phyloP scores from a whole-genome alignment of 78 protist genomes.

The Pirum gemmata region DNA sequence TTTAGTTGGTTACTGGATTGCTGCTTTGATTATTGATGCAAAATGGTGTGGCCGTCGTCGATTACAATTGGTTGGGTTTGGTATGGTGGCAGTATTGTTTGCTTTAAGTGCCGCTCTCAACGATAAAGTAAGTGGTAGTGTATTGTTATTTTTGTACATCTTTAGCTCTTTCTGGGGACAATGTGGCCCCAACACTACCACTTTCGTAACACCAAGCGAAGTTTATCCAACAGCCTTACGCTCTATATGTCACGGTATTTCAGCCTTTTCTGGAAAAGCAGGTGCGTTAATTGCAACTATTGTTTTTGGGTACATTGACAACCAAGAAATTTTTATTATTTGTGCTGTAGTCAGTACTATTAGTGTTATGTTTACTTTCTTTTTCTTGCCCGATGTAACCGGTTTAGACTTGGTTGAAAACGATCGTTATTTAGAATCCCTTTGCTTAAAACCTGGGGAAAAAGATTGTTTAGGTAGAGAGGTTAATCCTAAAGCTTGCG shows the following conservation, averaged over 20 bases:
- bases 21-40: slow-evolving; percentile 5
- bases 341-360: slow-evolving; percentile 1
- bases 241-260: slow-evolving; percentile 15
- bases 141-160: not conserved
- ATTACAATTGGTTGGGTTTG: slow-evolving; percentile 14
- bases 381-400: slow-evolving; percentile 11
- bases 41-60: slow-evolving; percentile 8
- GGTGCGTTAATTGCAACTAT: slow-evolving; percentile 18
- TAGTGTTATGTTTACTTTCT: not conserved
- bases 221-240: not conserved
- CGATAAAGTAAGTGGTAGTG: not conserved
- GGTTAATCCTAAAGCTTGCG: too few species aligned
- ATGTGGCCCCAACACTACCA: slow-evolving; percentile 34
- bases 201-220: slow-evolving; percentile 37
- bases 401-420: slow-evolving; percentile 11
- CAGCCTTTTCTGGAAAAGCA: slow-evolving; percentile 13
- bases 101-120: slow-evolving; percentile 3
- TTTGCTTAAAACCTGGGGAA: too few species aligned
- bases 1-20: not conserved
- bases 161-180: slow-evolving; percentile 7
- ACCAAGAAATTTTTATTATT: not conserved
- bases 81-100: slow-evolving; percentile 2
- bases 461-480: too few species aligned
- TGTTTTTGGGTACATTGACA: slow-evolving; percentile 20
- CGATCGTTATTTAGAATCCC: slow-evolving; percentile 13